Conservation (phyloP, 306 rosid species). For the Trifolium pratense region DNA sequence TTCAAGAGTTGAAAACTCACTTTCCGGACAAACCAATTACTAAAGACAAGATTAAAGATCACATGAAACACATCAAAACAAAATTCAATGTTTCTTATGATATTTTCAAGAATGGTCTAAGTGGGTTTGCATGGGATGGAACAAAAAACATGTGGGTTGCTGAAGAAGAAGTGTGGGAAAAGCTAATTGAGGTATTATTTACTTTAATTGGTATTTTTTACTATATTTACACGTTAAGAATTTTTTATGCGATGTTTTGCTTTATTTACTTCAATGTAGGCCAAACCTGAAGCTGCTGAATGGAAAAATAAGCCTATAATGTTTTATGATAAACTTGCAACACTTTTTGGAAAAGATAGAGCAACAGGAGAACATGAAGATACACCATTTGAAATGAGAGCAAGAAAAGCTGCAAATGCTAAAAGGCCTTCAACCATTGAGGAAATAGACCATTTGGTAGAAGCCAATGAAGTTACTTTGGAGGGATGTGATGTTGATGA, state of each 20-base stretch:
- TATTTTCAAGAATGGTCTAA: constrained; percentile 3
- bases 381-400: background rate
- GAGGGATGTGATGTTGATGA: background rate
- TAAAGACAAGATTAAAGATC: constrained; percentile 10
- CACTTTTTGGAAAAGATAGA: background rate
- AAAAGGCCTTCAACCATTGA: background rate
- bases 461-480: background rate
- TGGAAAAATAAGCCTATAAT: constrained; percentile 5
- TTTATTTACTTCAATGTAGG: background rate
- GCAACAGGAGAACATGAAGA: background rate
- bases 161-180: background rate
- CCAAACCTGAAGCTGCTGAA: background rate
- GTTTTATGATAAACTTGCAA: constrained; percentile 6
- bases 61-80: background rate
- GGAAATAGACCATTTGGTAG: constrained; percentile 1
- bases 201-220: background rate
- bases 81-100: constrained; percentile 21
- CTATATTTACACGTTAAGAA: too few relatives aligned
- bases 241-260: too few relatives aligned
- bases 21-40: background rate
- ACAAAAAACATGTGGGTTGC: background rate
- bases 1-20: background rate
- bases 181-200: background rate
- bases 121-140: background rate
- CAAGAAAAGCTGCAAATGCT: too few relatives aligned